A percentile compares a stretch with the other conserved stretches of the same genome.
Conservation (phyloP, 768 basidiomycete species). For the Amanita muscaria region DNA sequence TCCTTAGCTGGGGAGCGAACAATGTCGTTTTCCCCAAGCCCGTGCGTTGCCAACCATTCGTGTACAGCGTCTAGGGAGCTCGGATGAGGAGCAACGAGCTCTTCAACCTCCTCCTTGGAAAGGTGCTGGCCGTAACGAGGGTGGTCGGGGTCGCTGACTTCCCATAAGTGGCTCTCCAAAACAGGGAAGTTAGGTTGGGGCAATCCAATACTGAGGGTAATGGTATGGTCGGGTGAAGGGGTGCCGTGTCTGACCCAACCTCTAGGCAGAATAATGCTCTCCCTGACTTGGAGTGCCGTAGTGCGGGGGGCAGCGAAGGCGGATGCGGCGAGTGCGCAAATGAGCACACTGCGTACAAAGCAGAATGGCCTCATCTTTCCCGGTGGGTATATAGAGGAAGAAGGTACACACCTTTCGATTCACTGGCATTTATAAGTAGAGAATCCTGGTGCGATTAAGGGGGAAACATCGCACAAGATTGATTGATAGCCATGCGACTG, state of each 20-base stretch:
- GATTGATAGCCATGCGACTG: no score
- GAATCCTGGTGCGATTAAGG: no score
- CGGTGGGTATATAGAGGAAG: not conserved
- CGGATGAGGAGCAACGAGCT: slow-evolving; percentile 47
- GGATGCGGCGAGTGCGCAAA: slow-evolving; percentile 16
- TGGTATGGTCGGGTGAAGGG: slow-evolving; percentile 35
- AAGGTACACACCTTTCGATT: no score
- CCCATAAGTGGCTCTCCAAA: slow-evolving; percentile 44
- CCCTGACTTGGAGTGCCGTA: slow-evolving; percentile 33
- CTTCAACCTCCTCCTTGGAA: slow-evolving; percentile 58
- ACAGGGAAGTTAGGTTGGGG: slow-evolving; percentile 41
- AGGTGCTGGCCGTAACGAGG: slow-evolving; percentile 47
- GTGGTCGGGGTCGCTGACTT: slow-evolving; percentile 51
- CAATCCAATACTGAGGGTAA: slow-evolving; percentile 51
- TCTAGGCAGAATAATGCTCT: slow-evolving; percentile 28
- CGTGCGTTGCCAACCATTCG: slow-evolving; percentile 53
- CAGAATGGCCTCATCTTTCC: not conserved
- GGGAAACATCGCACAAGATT: no score
- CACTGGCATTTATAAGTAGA: no score
- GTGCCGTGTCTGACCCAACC: slow-evolving; percentile 38
- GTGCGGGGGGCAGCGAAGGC: slow-evolving; percentile 13
- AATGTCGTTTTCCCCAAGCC: slow-evolving; percentile 38
- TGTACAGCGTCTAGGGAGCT: slow-evolving; percentile 45
- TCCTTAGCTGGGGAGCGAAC: slow-evolving; percentile 56
- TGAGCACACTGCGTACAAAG: not conserved